Base-by-base conservation (phyloP, 441 rosid species). In the Croton laevigatus region DNA sequence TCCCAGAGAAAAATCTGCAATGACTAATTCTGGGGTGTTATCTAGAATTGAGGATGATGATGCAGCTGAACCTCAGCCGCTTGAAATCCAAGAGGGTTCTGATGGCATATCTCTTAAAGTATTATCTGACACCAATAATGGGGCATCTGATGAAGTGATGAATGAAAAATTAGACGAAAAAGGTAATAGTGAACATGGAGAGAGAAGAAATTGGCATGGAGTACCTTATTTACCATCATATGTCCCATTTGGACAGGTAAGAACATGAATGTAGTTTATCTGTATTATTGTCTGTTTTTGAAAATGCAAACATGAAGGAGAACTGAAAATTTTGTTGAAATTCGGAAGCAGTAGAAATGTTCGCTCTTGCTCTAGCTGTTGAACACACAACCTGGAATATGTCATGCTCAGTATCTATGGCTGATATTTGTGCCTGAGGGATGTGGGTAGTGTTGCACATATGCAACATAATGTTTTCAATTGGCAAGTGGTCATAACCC, bases 31-130 rank as follows among this genome's bases (percentile, higher is more conserved):
- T 63, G 64, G 69, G 42, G 65, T 57, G 73, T 69, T 77, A 48
- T 74, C 89, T 80, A 77, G 87, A 49, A 73, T 81, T 14, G 94
- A 87, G 63, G 96, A 89, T 81, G 91, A 76, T 57, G 83, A 76
- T 57, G 83, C 81, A 77, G 81, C 83, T 74, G 96, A 78, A 80
- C 91, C 97, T 38, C 91, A 84, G 70, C 89, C 91, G 78, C 96
- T 94, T 78, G 98, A 92, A 82, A 94, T 94, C 76, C 96, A 90
- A 77, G 99, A 94, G 83, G 97, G 96, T 77, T 86, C 87, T 71
- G 97, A 94, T 87, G 96, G 97, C 65, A 84, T 94, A 73, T 91
- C 98, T 76, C 91, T 94, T 65, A 92, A 88, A 81, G 97, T 96
- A 57, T 69, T 94, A 77, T 73, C 89, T 75, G 82, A 84, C 57